Conservation (phyloP, 192 early-diverging fungal genomes). For the Linnemannia exigua region DNA sequence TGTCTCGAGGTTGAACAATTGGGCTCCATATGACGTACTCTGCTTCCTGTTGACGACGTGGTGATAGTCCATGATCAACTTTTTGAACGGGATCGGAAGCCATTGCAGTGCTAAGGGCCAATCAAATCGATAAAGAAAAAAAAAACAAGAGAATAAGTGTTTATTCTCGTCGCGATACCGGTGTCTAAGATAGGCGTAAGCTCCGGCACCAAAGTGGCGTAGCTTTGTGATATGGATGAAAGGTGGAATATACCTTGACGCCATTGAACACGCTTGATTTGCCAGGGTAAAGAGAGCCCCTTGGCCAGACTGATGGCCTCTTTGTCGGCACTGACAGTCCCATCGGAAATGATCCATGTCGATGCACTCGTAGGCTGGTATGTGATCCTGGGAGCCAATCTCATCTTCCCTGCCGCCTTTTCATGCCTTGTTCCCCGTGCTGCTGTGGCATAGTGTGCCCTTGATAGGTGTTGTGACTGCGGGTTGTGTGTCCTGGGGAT, state of each 20-base stretch:
- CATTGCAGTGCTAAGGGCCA: conserved; percentile 36
- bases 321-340: conserved; percentile 48
- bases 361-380: conserved; percentile 30
- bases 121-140: neutral
- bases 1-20: neutral
- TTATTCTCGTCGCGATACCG: no score
- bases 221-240: no score
- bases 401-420: neutral
- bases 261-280: conserved; percentile 50
- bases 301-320: conserved; percentile 41
- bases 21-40: neutral
- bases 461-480: neutral
- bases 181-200: no score
- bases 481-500: conserved; percentile 7
- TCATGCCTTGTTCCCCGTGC: conserved; percentile 22
- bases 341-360: conserved; percentile 52
- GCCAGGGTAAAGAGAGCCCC: conserved; percentile 35
- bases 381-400: conserved; percentile 8
- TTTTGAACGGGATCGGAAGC: conserved; percentile 53
- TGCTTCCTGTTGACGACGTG: conserved; percentile 44
- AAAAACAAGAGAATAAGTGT: neutral
- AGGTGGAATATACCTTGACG: conserved; percentile 24
- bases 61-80: conserved; percentile 53
- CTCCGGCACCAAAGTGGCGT: no score
- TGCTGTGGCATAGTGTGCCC: neutral